Evolutionary conservation across 2,329 filamentous ascomycete species (phyloP), one percentile per base, ranked within the genome.

Genomic region (Botrytis squamosa): DNA sequence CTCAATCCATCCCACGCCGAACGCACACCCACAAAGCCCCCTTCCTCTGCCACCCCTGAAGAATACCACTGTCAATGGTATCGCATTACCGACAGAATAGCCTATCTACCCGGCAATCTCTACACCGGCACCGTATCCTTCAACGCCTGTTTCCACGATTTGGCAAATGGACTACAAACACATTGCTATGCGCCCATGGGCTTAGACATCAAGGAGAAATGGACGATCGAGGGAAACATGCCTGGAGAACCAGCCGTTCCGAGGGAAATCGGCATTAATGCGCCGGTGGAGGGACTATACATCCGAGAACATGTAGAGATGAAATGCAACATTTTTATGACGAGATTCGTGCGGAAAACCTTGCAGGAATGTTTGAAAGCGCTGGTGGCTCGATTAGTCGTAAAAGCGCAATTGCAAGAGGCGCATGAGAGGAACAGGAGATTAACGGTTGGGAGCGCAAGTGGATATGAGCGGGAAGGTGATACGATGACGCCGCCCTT

Each of bases 151-250:
- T 97, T 97, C 81, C 88, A 93, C 82, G 88, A 97, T 79, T 84
- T 93, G 33, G 85, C 90, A 4, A 85, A 88, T 73, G 93, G 93
- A 7, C 82, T 97, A 40, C 90, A 94, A 83, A 96, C 93, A 18
- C 94, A 97, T 81, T 90, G 91, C 78, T 95, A 94, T 79, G 94
- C 93, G 5, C 93, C 94, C 0, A 88, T 94, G 80, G 93, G 93
- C 20, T 86, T 97, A 71, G 90, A 96, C 75, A 92, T 97, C 78
- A 89, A 90, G 74, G 91, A 89, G 68, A 92, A 91, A 82, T 97
- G 93, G 93, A 90, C 86, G 12, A 85, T 97, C 4, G 89, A 88
- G 62, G 94, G 94, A 16, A 89, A 88, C 12, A 83, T 92, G 60
- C 90, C 91, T 0, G 92, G 91, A 25, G 93, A 97, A 82, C 87